phyloP scores from a whole-genome alignment of 768 basidiomycete genomes.

The Suillus fuscotomentosus region DNA sequence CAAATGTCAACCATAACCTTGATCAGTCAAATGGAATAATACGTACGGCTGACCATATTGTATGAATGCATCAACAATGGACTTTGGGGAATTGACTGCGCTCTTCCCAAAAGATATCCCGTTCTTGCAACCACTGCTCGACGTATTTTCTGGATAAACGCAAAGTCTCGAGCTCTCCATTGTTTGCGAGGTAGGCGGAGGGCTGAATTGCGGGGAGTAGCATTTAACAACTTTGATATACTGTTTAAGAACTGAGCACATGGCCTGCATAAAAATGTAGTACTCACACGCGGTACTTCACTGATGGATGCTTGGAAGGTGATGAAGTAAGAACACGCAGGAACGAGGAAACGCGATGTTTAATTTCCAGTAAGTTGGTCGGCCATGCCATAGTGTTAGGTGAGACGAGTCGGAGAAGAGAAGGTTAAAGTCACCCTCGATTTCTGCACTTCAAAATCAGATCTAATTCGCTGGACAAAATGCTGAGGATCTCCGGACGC shows the following conservation, averaged over 20 bases:
- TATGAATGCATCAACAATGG: conserved; percentile 54
- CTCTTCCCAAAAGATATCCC: conserved; percentile 61
- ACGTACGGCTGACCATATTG: conserved; percentile 55
- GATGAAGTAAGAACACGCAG: conserved; percentile 48
- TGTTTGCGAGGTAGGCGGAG: conserved; percentile 37
- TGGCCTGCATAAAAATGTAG: neutral
- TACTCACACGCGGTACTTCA: conserved; percentile 73
- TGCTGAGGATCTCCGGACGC: conserved; percentile 16
- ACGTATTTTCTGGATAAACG: conserved; percentile 58
- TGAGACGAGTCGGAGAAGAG: conserved; percentile 33
- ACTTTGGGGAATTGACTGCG: conserved; percentile 68
- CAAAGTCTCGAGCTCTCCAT: conserved; percentile 62
- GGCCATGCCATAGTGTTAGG: conserved; percentile 51
- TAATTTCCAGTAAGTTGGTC: conserved; percentile 41
- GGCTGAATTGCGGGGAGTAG: conserved; percentile 58
- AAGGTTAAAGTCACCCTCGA: conserved; percentile 82
- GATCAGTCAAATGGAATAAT: neutral
- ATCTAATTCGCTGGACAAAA: neutral
- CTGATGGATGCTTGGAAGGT: conserved; percentile 46
- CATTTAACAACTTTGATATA: conserved; percentile 47
- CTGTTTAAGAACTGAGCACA: conserved; percentile 34
- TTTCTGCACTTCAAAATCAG: conserved; percentile 46
- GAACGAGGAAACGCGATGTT: conserved; percentile 46
- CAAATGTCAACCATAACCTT: neutral
- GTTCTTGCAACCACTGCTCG: conserved; percentile 75